Percentiles rank a stretch among this genome's conserved stretches.
Conservation (phyloP, 1,284 basidiomycete genomes). For the Sporisorium sorghi region DNA sequence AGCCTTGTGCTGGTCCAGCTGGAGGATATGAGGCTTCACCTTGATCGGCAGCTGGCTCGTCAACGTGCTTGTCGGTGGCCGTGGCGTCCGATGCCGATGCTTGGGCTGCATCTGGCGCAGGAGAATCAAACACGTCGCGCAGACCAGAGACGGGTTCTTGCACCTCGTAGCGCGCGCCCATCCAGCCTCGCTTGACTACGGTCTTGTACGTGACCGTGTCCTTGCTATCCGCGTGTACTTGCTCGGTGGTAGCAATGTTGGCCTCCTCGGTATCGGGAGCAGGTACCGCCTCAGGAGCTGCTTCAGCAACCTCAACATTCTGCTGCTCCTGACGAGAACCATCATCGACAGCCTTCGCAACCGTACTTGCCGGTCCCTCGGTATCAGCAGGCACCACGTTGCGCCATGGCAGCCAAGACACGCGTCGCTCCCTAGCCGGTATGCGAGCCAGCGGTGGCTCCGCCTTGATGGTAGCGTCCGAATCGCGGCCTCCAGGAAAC, state of each 20-base stretch:
- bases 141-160: conserved; percentile 25
- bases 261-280: neutral
- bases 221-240: conserved; percentile 2
- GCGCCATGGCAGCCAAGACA: conserved; percentile 48
- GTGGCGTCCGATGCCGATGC: neutral
- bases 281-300: neutral
- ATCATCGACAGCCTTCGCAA: neutral
- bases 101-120: neutral
- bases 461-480: conserved; percentile 30
- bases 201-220: conserved; percentile 37
- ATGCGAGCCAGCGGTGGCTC: conserved; percentile 7
- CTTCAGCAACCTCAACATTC: neutral
- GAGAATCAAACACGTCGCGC: conserved; percentile 12
- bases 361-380: neutral
- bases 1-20: neutral
- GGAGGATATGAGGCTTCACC: conserved; percentile 15
- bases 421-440: conserved; percentile 18
- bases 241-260: neutral
- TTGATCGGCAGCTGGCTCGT: neutral
- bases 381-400: conserved; percentile 14
- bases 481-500: conserved; percentile 24
- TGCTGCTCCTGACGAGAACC: neutral
- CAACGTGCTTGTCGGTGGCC: neutral
- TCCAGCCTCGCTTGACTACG: conserved; percentile 49
- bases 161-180: conserved; percentile 46